These are phyloP conservation scores for Fusarium nygamai DNA, from an alignment of 2,329 filamentous ascomycete species.

Conservation along the genomic window DNA sequence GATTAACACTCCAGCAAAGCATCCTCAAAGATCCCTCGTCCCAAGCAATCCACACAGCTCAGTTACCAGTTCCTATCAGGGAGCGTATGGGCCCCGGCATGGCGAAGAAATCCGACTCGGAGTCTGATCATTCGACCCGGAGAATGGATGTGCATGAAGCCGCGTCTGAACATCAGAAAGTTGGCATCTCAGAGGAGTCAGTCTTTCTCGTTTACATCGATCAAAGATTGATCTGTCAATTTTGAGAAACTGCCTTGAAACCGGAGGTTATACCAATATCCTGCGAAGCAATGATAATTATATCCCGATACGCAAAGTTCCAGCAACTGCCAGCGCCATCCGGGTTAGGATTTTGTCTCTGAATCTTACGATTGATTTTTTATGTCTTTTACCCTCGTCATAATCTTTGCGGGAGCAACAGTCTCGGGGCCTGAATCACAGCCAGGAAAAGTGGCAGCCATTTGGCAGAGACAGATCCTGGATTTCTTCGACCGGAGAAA, in stretches of 20 bases:
- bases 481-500: background rate
- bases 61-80: background rate
- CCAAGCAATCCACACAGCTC: background rate
- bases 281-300: background rate
- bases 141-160: background rate
- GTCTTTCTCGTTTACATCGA: background rate
- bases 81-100: background rate
- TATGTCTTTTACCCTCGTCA: no score
- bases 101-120: background rate
- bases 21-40: background rate
- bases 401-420: background rate
- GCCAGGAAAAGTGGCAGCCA: no score
- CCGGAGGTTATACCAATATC: background rate
- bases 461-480: background rate
- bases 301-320: background rate
- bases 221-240: background rate
- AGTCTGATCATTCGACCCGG: background rate
- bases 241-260: background rate
- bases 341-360: no score
- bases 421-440: background rate
- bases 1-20: background rate
- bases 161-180: background rate
- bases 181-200: background rate
- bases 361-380: no score
- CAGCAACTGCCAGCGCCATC: no score